These are phyloP conservation scores for Xylaria sp. DNA, from an alignment of 2,329 filamentous ascomycete species.

Conservation along the genomic window DNA sequence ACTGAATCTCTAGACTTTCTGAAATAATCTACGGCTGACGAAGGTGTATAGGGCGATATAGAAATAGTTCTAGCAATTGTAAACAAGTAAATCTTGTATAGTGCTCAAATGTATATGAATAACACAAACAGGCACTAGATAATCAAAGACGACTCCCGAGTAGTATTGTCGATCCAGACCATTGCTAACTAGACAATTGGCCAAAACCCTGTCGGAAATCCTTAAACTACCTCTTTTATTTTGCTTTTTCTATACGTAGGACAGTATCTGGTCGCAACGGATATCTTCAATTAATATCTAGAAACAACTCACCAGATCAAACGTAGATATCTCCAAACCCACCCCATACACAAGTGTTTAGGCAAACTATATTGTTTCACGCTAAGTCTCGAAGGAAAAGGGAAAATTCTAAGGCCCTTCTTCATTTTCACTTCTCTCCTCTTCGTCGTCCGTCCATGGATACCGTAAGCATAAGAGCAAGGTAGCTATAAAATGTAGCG, in stretches of 20 bases:
- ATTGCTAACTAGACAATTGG: not conserved
- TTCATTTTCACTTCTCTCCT: not conserved
- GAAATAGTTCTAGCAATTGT: not conserved
- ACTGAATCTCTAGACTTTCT: not conserved
- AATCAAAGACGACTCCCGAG: not conserved
- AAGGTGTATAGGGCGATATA: not conserved
- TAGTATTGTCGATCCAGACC: not conserved
- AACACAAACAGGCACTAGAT: not conserved
- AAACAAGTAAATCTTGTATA: not conserved
- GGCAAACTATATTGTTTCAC: slow-evolving; percentile 10
- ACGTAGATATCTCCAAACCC: not conserved
- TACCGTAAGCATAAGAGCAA: slow-evolving; percentile 20
- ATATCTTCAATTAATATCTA: not conserved
- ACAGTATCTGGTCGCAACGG: not conserved
- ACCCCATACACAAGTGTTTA: not conserved
- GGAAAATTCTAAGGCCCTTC: not conserved
- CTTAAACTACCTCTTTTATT: not conserved
- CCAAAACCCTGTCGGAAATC: no score
- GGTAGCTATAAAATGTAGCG: slow-evolving; percentile 3
- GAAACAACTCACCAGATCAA: not conserved
- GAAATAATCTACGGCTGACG: not conserved
- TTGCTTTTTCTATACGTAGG: not conserved
- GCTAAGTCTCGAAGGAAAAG: not conserved
- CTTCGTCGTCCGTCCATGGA: not conserved
- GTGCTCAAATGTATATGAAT: not conserved